Percentiles rank a stretch among this genome's conserved stretches.
Conservation (phyloP, 306 rosid genomes). For the Trichosanthes truncata region DNA sequence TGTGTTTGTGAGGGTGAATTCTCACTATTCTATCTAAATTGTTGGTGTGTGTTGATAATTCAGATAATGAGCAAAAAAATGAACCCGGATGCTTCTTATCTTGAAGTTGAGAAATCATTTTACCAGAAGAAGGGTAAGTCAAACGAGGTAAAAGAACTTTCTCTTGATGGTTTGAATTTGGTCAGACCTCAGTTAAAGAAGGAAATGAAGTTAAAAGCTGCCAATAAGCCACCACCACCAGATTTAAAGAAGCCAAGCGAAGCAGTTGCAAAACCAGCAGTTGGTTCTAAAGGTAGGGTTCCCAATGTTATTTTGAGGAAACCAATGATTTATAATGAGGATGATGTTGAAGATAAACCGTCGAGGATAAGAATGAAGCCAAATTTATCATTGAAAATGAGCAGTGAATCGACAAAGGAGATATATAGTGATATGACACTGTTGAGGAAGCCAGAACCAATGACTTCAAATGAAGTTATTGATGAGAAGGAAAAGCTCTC, state of each 20-base stretch:
- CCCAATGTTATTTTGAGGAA: constrained; percentile 84
- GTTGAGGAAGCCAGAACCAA: constrained; percentile 66
- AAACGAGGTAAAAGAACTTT: constrained; percentile 54
- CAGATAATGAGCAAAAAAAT: constrained; percentile 86
- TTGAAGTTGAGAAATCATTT: constrained; percentile 80
- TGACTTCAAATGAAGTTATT: constrained; percentile 15
- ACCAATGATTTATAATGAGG: constrained; percentile 40
- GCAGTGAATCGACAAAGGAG: constrained; percentile 32
- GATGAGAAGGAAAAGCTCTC: constrained; percentile 23
- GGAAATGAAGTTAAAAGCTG: constrained; percentile 33
- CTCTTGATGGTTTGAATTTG: constrained; percentile 62
- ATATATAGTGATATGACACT: constrained; percentile 70
- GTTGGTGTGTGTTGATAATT: not conserved
- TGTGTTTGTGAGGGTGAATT: not conserved
- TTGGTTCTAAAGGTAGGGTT: constrained; percentile 32
- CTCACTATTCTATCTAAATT: not conserved
- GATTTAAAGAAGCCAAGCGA: constrained; percentile 40
- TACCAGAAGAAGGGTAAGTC: constrained; percentile 56
- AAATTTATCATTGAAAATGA: constrained; percentile 55
- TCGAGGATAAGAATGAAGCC: constrained; percentile 59
- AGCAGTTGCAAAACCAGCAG: constrained; percentile 21
- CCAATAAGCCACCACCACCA: constrained; percentile 27
- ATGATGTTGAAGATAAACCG: constrained; percentile 24
- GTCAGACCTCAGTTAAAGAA: constrained; percentile 58
- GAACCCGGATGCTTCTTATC: constrained; percentile 64